A percentile compares a stretch with the other conserved stretches of the same genome.
Conservation (phyloP, 768 basidiomycete species). For the Suillus brevipes region DNA sequence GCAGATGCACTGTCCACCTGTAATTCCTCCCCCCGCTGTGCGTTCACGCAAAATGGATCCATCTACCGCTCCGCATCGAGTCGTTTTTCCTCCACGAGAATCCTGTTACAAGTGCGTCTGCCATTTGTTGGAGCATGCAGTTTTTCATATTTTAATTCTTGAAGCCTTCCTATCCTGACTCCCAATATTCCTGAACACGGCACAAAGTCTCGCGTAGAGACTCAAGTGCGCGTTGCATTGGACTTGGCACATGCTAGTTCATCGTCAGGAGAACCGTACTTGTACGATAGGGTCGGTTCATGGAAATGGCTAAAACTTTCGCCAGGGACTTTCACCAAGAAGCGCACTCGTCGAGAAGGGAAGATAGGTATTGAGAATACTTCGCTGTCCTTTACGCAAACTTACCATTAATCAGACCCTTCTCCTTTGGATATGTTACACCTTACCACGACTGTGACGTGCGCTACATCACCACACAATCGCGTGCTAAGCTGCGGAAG, state of each 20-base stretch:
- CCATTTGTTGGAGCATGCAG: constrained; percentile 8
- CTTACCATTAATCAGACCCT: constrained; percentile 52
- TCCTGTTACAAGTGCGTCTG: constrained; percentile 70
- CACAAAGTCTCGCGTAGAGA: constrained; percentile 93
- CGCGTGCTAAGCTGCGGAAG: constrained; percentile 83
- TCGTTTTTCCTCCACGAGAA: constrained; percentile 73
- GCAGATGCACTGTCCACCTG: constrained; percentile 53
- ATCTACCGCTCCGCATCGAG: constrained; percentile 49
- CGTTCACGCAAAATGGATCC: constrained; percentile 57
- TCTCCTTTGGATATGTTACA: constrained; percentile 67
- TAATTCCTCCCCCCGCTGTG: constrained; percentile 66
- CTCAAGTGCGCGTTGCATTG: constrained; percentile 84
- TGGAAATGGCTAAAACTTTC: constrained; percentile 89
- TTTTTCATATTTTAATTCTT: constrained; percentile 20
- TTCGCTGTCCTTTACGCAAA: constrained; percentile 9
- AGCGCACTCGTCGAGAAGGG: constrained; percentile 77
- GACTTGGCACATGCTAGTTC: constrained; percentile 70
- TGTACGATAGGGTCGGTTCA: constrained; percentile 80
- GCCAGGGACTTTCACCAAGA: constrained; percentile 81
- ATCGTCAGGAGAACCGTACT: constrained; percentile 57
- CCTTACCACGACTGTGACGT: constrained; percentile 73
- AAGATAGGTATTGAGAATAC: constrained; percentile 61
- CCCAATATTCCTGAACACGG: constrained; percentile 82
- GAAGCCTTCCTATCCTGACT: constrained; percentile 77
- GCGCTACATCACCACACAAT: constrained; percentile 76